These are phyloP conservation scores for Ceratocystis alfenasii DNA, from an alignment of 2,329 filamentous ascomycete genomes.

Conservation along the genomic window DNA sequence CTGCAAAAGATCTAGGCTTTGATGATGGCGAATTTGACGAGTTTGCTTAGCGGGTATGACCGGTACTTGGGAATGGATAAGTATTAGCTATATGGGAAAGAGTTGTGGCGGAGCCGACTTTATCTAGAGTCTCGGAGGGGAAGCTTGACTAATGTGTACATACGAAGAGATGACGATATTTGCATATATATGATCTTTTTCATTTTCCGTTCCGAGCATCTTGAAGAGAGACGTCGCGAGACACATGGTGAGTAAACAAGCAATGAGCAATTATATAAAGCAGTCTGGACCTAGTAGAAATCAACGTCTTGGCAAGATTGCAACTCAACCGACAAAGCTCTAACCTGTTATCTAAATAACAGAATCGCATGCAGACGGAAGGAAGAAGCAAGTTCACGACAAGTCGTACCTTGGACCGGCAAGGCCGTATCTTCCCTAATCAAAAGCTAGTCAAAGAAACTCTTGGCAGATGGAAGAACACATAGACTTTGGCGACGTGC, in stretches of 20 bases:
- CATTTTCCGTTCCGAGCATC: too few species aligned
- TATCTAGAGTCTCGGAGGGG: not conserved
- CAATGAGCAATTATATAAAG: too few species aligned
- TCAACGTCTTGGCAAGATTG: not conserved
- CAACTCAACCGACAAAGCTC: not conserved
- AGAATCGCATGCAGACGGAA: not conserved
- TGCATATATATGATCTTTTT: too few species aligned
- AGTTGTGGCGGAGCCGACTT: not conserved
- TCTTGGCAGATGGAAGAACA: slow-evolving; percentile 9
- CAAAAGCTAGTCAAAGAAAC: not conserved
- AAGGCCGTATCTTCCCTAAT: not conserved
- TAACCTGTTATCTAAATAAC: not conserved
- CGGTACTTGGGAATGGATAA: not conserved
- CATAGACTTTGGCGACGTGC: slow-evolving; percentile 20
- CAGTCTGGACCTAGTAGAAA: not conserved
- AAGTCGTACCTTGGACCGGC: not conserved
- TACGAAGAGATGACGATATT: too few species aligned
- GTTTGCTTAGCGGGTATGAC: slow-evolving; percentile 41
- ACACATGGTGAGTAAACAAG: too few species aligned
- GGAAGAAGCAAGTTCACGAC: not conserved
- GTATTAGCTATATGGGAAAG: too few species aligned
- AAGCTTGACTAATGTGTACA: too few species aligned
- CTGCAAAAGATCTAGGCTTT: slow-evolving; percentile 59
- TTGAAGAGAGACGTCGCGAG: too few species aligned
- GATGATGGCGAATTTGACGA: slow-evolving; percentile 84